Conservation (phyloP, 805 yeast genomes). For the Candida hispaniensis region DNA sequence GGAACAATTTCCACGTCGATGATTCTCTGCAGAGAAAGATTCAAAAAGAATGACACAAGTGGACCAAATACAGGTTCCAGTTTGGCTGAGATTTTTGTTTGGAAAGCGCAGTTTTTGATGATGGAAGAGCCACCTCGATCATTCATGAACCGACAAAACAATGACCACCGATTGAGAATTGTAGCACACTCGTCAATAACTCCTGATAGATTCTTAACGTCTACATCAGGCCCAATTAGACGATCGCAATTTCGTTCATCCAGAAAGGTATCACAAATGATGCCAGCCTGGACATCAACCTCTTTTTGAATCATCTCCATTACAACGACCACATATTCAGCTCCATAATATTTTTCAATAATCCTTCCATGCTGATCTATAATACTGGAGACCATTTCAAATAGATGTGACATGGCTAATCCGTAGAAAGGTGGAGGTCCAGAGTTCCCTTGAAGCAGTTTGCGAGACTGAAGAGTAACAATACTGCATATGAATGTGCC, state of each 20-base stretch:
- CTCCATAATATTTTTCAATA: constrained; percentile 64
- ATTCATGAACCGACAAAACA: constrained; percentile 46
- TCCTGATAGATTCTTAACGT: constrained; percentile 58
- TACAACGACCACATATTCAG: constrained; percentile 45
- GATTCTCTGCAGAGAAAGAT: constrained; percentile 74
- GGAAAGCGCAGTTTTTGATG: constrained; percentile 43
- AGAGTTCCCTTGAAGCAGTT: constrained; percentile 35
- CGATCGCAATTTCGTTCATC: constrained; percentile 57
- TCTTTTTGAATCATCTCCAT: constrained; percentile 70
- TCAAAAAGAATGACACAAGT: constrained; percentile 53
- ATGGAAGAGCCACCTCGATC: too few species aligned
- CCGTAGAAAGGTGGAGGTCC: constrained; percentile 29
- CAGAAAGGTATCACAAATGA: constrained; percentile 75
- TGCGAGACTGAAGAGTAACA: constrained; percentile 67
- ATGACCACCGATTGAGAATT: constrained; percentile 71
- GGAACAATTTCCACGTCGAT: constrained; percentile 72
- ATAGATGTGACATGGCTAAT: constrained; percentile 37
- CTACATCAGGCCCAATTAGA: constrained; percentile 30
- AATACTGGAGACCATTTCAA: constrained; percentile 77
- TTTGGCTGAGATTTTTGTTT: constrained; percentile 42
- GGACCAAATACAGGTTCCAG: constrained; percentile 54
- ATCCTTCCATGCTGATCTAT: constrained; percentile 77
- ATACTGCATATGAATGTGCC: constrained; percentile 79
- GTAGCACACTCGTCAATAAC: constrained; percentile 59
- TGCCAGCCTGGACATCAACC: constrained; percentile 85